Base-by-base conservation (phyloP, 2,329 filamentous ascomycete genomes). In the Colletotrichum sp. region DNA sequence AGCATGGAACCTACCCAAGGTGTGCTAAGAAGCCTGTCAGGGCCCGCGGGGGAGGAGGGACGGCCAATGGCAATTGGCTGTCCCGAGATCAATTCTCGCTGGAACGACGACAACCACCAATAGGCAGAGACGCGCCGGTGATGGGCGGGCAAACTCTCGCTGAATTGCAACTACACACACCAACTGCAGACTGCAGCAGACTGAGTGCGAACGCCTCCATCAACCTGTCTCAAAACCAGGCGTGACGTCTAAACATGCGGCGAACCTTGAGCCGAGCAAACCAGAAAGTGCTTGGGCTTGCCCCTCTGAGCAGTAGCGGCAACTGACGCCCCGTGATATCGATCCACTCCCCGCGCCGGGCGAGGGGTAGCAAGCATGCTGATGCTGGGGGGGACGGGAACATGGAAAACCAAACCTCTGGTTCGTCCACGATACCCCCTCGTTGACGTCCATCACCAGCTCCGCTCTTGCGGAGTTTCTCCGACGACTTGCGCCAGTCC, bases 21-120 rank as follows among this genome's bases (percentile, higher is more conserved):
- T 43, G 39, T 43, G 39, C 18, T 52, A 13, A 52, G 43, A 52
- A 52, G 43, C 43, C 34, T 43, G 36, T 36, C 30, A 68, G 66
- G 66, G 18, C 48, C 66, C 28, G 48, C 66, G 65, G 30, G 12
- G 12, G 30, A 21, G 18, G n/a, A 52, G 70, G 32, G 34, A 18
- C 30, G 26, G 30, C 77, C 77, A 78, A 78, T 75, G 36, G 39
- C 60, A 18, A 13, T 4, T 52, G 57, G 21, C 67, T 26, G 26
- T n/a, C 26, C n/a, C 21, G n/a, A 74, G 57, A 32, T 64, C 71
- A 75, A 78, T 77, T 75, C 75, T 75, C 77, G 76, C 76, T 74
- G 70, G 39, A 77, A 77, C 68, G 36, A 66, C 36, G 39, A 34
- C 24, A 28, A 21, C 68, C 32, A 24, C 61, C 28, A 34, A 68